phyloP scores from a whole-genome alignment of 1,284 basidiomycete species.

The Moesziomyces globuligerus region DNA sequence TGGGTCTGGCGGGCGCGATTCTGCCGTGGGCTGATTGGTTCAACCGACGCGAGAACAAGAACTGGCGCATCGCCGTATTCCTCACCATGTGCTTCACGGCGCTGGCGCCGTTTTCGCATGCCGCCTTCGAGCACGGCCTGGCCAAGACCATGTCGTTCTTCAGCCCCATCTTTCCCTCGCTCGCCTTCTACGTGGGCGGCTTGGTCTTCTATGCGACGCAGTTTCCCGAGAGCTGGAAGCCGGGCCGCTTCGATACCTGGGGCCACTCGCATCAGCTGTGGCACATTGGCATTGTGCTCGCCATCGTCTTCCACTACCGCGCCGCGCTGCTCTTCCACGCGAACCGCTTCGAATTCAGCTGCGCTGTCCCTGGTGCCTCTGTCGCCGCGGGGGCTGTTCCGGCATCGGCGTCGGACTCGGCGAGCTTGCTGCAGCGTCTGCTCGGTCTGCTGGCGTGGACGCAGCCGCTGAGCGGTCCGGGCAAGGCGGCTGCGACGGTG shows the following conservation, averaged over 20 bases:
- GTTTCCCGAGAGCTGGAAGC: conserved; percentile 61
- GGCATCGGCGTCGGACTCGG: conserved; percentile 5
- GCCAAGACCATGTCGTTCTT: conserved; percentile 56
- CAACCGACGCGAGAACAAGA: conserved; percentile 61
- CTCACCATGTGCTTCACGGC: conserved; percentile 63
- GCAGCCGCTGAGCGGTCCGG: conserved; percentile 12
- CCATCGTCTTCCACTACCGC: conserved; percentile 62
- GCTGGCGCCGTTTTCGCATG: conserved; percentile 62
- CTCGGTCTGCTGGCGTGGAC: conserved; percentile 14
- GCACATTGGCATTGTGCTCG: conserved; percentile 64
- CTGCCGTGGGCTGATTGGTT: conserved; percentile 66
- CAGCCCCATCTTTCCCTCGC: conserved; percentile 60
- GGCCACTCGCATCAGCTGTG: conserved; percentile 66
- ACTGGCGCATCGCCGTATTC: conserved; percentile 60
- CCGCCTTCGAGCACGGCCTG: conserved; percentile 60
- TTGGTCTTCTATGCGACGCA: conserved; percentile 62
- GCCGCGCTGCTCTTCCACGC: conserved; percentile 61
- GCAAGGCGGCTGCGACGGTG: conserved; percentile 20
- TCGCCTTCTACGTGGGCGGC: conserved; percentile 59
- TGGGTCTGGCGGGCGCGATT: conserved; percentile 60
- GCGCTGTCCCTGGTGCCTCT: conserved; percentile 28
- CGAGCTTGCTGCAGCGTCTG: conserved; percentile 16
- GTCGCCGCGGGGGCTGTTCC: conserved; percentile 10
- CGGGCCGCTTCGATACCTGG: conserved; percentile 61
- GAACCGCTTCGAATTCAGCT: conserved; percentile 62